Evolutionary conservation across 2,329 filamentous ascomycete genomes (phyloP).

Genomic region (Stagonosporopsis chrysanthemi): DNA sequence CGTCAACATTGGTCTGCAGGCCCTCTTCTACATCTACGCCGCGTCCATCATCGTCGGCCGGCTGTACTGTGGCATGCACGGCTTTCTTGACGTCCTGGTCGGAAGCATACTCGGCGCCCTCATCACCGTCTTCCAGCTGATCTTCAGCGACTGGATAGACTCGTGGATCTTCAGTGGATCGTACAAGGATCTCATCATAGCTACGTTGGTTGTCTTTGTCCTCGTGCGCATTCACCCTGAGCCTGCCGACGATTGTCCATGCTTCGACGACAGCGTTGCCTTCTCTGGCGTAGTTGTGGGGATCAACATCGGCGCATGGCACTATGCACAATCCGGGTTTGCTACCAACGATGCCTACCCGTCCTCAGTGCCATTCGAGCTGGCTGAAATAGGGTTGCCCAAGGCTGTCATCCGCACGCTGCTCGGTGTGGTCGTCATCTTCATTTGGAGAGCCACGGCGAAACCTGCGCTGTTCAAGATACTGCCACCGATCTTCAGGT

Average conservation of each 20-base stretch:
- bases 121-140: conserved; percentile 64
- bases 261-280: conserved; percentile 93
- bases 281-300: conserved; percentile 93
- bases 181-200: conserved; percentile 69
- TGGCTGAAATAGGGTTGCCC: conserved; percentile 70
- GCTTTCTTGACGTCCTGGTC: conserved; percentile 87
- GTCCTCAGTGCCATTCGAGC: conserved; percentile 69
- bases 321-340: conserved; percentile 69
- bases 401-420: conserved; percentile 73
- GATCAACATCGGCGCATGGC: conserved; percentile 82
- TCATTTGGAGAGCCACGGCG: conserved; percentile 87
- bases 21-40: conserved; percentile 81
- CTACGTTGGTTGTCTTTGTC: conserved; percentile 72
- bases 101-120: conserved; percentile 79
- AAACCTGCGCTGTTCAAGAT: conserved; percentile 81
- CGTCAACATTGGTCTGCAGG: conserved; percentile 69
- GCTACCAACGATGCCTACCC: conserved; percentile 62
- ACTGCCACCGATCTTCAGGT: conserved; percentile 85
- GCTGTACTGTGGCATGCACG: conserved; percentile 98
- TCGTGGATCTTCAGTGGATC: conserved; percentile 65
- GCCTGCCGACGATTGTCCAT: conserved; percentile 94
- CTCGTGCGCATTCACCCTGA: conserved; percentile 92
- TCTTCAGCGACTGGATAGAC: conserved; percentile 68
- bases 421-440: conserved; percentile 82
- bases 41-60: conserved; percentile 88